Conservation (phyloP, 352 stramenopile species). For the Pythium aristosporum region DNA sequence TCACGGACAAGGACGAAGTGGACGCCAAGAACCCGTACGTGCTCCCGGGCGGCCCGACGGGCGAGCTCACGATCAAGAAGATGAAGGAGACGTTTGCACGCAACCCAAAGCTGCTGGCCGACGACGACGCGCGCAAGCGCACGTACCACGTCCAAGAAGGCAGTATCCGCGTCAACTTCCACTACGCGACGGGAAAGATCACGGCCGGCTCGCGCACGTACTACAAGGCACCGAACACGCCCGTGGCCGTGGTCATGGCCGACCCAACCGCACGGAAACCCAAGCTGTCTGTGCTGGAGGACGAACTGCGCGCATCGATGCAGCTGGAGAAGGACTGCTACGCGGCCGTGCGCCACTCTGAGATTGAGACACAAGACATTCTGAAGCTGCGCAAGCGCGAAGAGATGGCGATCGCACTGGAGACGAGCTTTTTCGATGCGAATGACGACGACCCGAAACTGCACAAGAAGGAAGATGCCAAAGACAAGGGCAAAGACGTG, state of each 20-base stretch:
- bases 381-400: slow-evolving; percentile 87
- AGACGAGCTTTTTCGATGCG: slow-evolving; percentile 85
- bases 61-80: slow-evolving; percentile 88
- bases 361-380: slow-evolving; percentile 91
- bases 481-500: slow-evolving; percentile 68
- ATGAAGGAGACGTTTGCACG: slow-evolving; percentile 93
- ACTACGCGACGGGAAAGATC: slow-evolving; percentile 93
- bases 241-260: slow-evolving; percentile 71
- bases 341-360: slow-evolving; percentile 73
- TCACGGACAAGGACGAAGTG: slow-evolving; percentile 71
- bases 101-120: slow-evolving; percentile 44
- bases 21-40: slow-evolving; percentile 81
- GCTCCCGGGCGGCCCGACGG: slow-evolving; percentile 60
- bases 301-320: slow-evolving; percentile 60
- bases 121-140: slow-evolving; percentile 87
- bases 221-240: slow-evolving; percentile 66
- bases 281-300: slow-evolving; percentile 75
- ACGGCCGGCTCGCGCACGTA: slow-evolving; percentile 80
- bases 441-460: slow-evolving; percentile 63
- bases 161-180: slow-evolving; percentile 87
- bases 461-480: slow-evolving; percentile 62
- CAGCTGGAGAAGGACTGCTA: slow-evolving; percentile 93
- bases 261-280: slow-evolving; percentile 63
- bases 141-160: slow-evolving; percentile 91
- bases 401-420: slow-evolving; percentile 82